Percentiles rank a stretch among this genome's conserved stretches.
These are phyloP conservation scores for Clarireedia hainanense DNA, from an alignment of 2,329 filamentous ascomycete species.

Conservation along the genomic window DNA sequence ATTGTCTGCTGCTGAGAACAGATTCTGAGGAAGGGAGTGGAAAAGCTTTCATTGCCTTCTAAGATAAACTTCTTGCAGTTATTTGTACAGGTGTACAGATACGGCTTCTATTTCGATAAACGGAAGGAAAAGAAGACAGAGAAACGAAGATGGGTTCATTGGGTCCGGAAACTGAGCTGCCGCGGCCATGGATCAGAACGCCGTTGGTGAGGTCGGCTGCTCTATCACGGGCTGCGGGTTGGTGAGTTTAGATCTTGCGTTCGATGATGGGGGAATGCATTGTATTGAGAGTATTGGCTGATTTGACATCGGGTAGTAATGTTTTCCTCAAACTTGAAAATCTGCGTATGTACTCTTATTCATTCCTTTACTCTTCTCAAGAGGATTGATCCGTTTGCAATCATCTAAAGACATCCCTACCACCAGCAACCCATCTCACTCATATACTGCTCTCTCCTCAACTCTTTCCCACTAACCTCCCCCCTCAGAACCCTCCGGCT, in stretches of 20 bases:
- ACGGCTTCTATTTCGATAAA: too few species aligned
- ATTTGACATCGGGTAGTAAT: slow-evolving; percentile 29
- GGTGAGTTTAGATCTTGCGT: slow-evolving; percentile 12
- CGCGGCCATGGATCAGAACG: slow-evolving; percentile 21
- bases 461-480: background rate
- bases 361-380: background rate
- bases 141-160: slow-evolving; percentile 1
- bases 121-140: too few species aligned
- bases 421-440: slow-evolving; percentile 14
- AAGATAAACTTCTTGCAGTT: too few species aligned
- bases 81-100: too few species aligned
- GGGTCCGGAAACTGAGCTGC: background rate
- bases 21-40: too few species aligned
- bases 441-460: background rate
- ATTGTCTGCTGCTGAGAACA: too few species aligned
- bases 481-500: slow-evolving; percentile 38
- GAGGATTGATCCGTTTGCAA: background rate
- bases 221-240: slow-evolving; percentile 23
- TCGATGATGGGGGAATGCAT: background rate
- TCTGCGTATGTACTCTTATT: background rate
- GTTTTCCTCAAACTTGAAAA: slow-evolving; percentile 79
- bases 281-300: background rate
- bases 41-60: too few species aligned
- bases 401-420: slow-evolving; percentile 41
- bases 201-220: slow-evolving; percentile 20